phyloP scores from a whole-genome alignment of 179 eudicot species.

The Silene coronaria region DNA sequence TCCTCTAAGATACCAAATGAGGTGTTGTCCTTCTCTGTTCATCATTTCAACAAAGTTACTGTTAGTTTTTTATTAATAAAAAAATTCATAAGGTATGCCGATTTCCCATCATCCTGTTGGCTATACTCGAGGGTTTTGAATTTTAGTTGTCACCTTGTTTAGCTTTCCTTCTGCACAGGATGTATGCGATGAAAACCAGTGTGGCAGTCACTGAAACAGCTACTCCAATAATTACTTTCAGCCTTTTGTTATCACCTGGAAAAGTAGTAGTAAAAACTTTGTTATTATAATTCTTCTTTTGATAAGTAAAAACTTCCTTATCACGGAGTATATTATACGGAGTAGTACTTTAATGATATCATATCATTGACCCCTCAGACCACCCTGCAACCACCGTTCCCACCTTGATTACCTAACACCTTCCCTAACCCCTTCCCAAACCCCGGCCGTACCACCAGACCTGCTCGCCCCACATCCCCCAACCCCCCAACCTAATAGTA shows the following conservation, averaged over 20 bases:
- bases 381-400: too few relatives aligned
- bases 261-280: background rate
- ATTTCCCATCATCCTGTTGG: background rate
- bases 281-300: too few relatives aligned
- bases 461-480: too few relatives aligned
- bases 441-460: too few relatives aligned
- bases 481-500: too few relatives aligned
- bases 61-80: background rate
- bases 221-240: background rate
- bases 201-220: background rate
- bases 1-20: background rate
- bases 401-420: too few relatives aligned
- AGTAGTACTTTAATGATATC: too few relatives aligned
- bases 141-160: background rate
- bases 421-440: too few relatives aligned
- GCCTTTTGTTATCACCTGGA: background rate
- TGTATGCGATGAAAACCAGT: background rate
- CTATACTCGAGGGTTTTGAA: background rate
- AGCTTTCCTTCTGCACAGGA: background rate
- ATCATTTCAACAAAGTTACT: background rate
- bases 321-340: too few relatives aligned
- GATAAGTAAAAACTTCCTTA: too few relatives aligned
- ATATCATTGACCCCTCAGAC: too few relatives aligned
- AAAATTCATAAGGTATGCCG: slow-evolving; percentile 20
- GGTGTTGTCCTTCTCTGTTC: background rate